These are phyloP conservation scores for Ailanthus altissimus DNA, from an alignment of 345 rosid genomes.

Conservation along the genomic window DNA sequence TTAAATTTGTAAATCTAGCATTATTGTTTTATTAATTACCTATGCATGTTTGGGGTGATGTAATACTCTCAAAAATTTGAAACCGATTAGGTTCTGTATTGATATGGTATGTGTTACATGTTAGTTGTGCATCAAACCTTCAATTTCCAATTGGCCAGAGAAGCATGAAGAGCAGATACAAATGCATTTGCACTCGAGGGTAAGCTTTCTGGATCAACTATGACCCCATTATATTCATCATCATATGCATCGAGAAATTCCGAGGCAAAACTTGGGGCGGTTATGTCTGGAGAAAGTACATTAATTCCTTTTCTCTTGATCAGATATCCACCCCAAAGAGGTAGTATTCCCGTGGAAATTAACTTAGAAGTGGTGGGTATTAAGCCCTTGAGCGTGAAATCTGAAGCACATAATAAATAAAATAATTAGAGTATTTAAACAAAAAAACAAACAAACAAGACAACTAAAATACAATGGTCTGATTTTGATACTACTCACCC, in stretches of 20 bases:
- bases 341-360: background rate
- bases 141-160: conserved; percentile 40
- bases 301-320: conserved; percentile 12
- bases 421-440: background rate
- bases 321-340: background rate
- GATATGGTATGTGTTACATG: background rate
- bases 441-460: no score
- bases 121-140: conserved; percentile 30
- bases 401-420: conserved; percentile 10
- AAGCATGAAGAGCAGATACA: conserved; percentile 39
- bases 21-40: background rate
- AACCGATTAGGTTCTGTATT: background rate
- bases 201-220: conserved; percentile 36
- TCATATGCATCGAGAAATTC: conserved; percentile 47
- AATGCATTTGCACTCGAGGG: conserved; percentile 45
- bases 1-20: no score
- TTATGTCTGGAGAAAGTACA: conserved; percentile 38
- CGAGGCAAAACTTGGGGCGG: conserved; percentile 24
- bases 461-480: background rate
- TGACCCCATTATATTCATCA: conserved; percentile 50
- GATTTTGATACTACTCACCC: conserved; percentile 12
- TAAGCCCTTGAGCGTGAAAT: background rate
- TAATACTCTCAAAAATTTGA: background rate
- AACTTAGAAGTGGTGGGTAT: background rate
- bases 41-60: no score